Conservation (phyloP, 1,284 basidiomycete genomes). For the Leccinum subfulvum region DNA sequence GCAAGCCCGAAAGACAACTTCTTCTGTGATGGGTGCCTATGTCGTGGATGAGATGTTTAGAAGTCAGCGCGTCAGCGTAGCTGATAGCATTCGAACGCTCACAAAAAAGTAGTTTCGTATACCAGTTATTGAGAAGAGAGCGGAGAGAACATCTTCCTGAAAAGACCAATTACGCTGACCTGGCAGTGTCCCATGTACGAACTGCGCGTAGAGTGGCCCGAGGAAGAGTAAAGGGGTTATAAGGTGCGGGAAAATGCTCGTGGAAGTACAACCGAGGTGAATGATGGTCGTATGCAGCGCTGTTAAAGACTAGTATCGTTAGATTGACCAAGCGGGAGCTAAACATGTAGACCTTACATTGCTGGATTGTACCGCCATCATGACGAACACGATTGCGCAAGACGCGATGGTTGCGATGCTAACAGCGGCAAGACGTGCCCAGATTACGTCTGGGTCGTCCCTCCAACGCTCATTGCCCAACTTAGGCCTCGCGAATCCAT, state of each 20-base stretch:
- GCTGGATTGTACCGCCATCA: constrained; percentile 37
- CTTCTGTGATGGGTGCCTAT: constrained; percentile 90
- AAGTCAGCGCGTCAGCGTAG: background rate
- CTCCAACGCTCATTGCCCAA: constrained; percentile 50
- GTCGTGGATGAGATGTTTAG: background rate
- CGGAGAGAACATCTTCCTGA: constrained; percentile 37
- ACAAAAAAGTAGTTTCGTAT: constrained; percentile 80
- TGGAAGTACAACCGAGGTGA: constrained; percentile 25
- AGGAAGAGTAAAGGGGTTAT: constrained; percentile 79
- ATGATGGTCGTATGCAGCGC: constrained; percentile 17
- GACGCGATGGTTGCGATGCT: constrained; percentile 54
- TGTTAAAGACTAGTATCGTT: constrained; percentile 17
- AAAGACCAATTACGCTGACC: constrained; percentile 58
- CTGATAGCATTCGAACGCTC: constrained; percentile 31
- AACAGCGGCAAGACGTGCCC: constrained; percentile 62
- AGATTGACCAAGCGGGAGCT: constrained; percentile 4
- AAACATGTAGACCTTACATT: constrained; percentile 32
- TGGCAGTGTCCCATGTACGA: constrained; percentile 57
- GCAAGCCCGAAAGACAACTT: constrained; percentile 88
- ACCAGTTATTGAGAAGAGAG: constrained; percentile 54
- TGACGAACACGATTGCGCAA: constrained; percentile 42
- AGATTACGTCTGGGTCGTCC: constrained; percentile 74
- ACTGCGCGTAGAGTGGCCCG: constrained; percentile 77
- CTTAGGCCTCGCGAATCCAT: constrained; percentile 31
- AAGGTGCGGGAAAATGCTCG: constrained; percentile 52